These are phyloP conservation scores for Sphaerulina vaccinii DNA, from an alignment of 2,329 filamentous ascomycete species.

Conservation along the genomic window DNA sequence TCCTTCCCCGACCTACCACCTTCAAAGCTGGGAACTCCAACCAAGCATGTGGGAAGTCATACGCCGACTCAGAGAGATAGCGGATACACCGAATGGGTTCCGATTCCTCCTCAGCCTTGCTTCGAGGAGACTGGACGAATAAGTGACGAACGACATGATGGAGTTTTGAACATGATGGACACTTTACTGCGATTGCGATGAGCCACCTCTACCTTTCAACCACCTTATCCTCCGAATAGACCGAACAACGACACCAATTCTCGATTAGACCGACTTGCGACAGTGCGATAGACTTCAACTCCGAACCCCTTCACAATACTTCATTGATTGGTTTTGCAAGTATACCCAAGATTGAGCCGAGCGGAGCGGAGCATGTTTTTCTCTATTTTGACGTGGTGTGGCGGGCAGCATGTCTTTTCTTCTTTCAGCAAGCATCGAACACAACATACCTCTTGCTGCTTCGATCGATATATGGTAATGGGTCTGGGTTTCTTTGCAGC, in stretches of 20 bases:
- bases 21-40: not conserved
- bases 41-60: not conserved
- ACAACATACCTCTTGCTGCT: no score
- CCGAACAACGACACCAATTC: not conserved
- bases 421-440: no score
- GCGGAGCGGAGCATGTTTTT: not conserved
- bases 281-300: not conserved
- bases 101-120: not conserved
- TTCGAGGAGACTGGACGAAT: not conserved
- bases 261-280: conserved; percentile 1
- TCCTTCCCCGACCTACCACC: not conserved
- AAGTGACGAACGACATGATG: conserved; percentile 9
- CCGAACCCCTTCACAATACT: not conserved
- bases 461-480: not conserved
- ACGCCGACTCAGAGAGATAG: not conserved
- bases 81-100: not conserved
- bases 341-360: conserved; percentile 2
- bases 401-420: not conserved
- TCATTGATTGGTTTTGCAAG: not conserved
- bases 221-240: not conserved
- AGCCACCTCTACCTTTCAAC: not conserved
- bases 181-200: not conserved
- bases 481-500: not conserved
- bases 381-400: not conserved
- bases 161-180: not conserved